Base-by-base conservation (phyloP, 169 alveolate genomes). In the Plasmodium inui region DNA sequence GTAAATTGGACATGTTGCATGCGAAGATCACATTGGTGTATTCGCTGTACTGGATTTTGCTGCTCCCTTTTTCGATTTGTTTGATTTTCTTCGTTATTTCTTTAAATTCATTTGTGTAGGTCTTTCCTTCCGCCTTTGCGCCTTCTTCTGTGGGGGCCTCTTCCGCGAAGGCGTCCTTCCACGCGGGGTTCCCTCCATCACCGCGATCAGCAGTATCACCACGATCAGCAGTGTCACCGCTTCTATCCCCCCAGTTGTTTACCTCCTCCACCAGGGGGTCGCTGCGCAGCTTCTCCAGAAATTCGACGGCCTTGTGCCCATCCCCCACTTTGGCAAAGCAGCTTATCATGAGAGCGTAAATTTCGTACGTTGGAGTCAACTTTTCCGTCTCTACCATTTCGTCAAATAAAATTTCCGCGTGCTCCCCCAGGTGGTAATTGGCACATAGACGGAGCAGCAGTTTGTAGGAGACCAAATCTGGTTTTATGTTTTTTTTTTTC, bases 401-500 rank as follows among this genome's bases (percentile, higher is more conserved):
- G 12, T 89, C 84, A 80, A 89, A 89, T 34, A 89, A 17, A 67
- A 89, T 39, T 89, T 89, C 94, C 8, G 94, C 94, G 50, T 79
- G 41, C 10, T 89, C 94, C 8, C 84, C 80, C 37, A 89, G 72
- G 46, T 89, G 94, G 73, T 89, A 89, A 32, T 89, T 89, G 32
- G 67, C 90, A 70, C 94, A 89, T 28, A 89, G 50, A 9, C 91
- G 70, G 34, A 89, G 73, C 70, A 89, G 46, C 19, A 89, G 44
- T 14, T 89, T 89, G 72, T 89, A 89, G 4, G 94, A 89, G 6
- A 89, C 84, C 72, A 89, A 22, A 67, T 89, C 94, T 70, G 94
- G 94, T 89, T 89, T 89, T 79, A 89, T 89, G 50, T 89, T 89
- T 89, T 89, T 89, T 7, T 80, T 89, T 79, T 89, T 89, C 94